Percentiles rank a stretch among this genome's conserved stretches.
Conservation (phyloP, 2,329 filamentous ascomycete species). For the Rhexocercosporidium sp. region DNA sequence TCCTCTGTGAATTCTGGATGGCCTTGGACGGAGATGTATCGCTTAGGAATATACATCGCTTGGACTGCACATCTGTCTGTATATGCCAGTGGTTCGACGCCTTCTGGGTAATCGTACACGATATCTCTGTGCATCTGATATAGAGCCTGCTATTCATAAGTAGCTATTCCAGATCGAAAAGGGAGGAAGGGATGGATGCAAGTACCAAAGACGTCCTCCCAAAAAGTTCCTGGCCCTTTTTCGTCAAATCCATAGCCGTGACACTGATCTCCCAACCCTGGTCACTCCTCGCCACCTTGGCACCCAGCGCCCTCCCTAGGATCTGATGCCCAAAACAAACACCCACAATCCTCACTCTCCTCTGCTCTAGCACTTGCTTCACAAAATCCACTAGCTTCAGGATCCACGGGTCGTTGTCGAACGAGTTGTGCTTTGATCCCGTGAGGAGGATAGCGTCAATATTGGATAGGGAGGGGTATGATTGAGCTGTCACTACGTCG, state of each 20-base stretch:
- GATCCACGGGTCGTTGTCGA: conserved; percentile 79
- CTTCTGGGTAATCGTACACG: conserved; percentile 66
- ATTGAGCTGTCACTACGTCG: conserved; percentile 70
- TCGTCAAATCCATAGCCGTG: conserved; percentile 68
- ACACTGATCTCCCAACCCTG: conserved; percentile 85
- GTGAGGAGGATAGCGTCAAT: conserved; percentile 85
- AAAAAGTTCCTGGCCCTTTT: conserved; percentile 74
- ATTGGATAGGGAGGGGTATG: conserved; percentile 75
- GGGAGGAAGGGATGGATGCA: not conserved
- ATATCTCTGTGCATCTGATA: conserved; percentile 90
- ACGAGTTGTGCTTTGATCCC: conserved; percentile 76
- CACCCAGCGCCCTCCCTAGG: conserved; percentile 73
- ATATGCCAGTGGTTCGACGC: conserved; percentile 66
- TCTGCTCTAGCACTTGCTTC: conserved; percentile 60
- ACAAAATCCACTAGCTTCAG: conserved; percentile 73
- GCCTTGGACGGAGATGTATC: conserved; percentile 79
- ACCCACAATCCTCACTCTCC: conserved; percentile 73
- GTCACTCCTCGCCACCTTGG: conserved; percentile 68
- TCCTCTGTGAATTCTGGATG: conserved; percentile 82
- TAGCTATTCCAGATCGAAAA: not conserved
- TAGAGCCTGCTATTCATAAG: conserved; percentile 59
- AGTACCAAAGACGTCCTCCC: conserved; percentile 63
- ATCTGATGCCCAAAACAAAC: conserved; percentile 92
- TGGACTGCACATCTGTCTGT: conserved; percentile 76
- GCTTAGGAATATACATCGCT: conserved; percentile 72